These are phyloP conservation scores for Venturia nashicola DNA, from an alignment of 2,329 filamentous ascomycete genomes.

Conservation along the genomic window DNA sequence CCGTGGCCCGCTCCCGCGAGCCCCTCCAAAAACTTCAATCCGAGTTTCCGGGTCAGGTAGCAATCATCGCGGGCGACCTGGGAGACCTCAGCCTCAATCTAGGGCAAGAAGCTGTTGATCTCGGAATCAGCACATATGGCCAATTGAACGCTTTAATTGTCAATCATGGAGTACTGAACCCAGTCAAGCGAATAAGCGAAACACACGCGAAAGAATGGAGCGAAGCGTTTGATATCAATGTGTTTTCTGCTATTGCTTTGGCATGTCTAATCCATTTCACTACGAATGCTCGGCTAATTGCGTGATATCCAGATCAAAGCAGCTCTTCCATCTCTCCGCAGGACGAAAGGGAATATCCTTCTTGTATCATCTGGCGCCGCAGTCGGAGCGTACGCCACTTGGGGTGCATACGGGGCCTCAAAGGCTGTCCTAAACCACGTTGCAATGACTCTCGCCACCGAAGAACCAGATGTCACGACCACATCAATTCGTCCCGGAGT, in stretches of 20 bases:
- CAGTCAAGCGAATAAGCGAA: conserved; percentile 58
- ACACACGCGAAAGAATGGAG: conserved; percentile 64
- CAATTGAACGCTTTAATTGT: conserved; percentile 70
- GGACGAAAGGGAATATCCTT: conserved; percentile 57
- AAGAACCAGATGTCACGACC: conserved; percentile 65
- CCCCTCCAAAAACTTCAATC: conserved; percentile 36
- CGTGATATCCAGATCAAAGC: conserved; percentile 47
- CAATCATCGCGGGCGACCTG: conserved; percentile 46
- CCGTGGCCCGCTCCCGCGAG: conserved; percentile 42
- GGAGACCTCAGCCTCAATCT: conserved; percentile 29
- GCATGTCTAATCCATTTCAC: conserved; percentile 38
- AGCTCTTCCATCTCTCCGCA: conserved; percentile 55
- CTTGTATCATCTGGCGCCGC: conserved; percentile 74
- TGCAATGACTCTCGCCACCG: conserved; percentile 56
- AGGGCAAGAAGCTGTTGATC: conserved; percentile 51
- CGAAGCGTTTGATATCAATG: conserved; percentile 65
- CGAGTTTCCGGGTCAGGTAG: conserved; percentile 41
- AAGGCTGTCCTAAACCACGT: conserved; percentile 80
- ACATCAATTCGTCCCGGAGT: conserved; percentile 67
- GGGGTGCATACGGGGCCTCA: conserved; percentile 70
- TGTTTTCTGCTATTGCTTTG: conserved; percentile 71
- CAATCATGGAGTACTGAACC: conserved; percentile 76
- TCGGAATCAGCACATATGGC: conserved; percentile 56
- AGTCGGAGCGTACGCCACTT: conserved; percentile 50
- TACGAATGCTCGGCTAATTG: conserved; percentile 12